Percentiles rank a stretch among this genome's conserved stretches.
Conservation (phyloP, 805 yeast species). For the Cyberlindnera veronae region DNA sequence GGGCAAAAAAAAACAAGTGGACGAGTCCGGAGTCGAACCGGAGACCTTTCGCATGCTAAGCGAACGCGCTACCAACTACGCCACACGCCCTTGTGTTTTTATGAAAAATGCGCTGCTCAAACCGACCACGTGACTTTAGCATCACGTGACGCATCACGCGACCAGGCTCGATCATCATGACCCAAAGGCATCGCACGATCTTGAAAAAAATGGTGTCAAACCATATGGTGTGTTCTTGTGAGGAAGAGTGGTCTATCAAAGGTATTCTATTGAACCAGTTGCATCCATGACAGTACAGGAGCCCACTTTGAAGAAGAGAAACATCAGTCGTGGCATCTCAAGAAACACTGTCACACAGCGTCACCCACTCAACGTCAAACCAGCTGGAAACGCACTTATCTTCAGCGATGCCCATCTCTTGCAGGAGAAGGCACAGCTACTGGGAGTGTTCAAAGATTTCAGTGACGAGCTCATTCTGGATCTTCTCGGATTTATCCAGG, state of each 20-base stretch:
- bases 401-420: constrained; percentile 20
- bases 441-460: constrained; percentile 50
- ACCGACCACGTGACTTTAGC: no score
- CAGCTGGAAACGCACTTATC: constrained; percentile 64
- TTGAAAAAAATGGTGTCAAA: constrained; percentile 4
- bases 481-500: constrained; percentile 46
- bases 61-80: constrained; percentile 82
- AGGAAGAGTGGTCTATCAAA: no score
- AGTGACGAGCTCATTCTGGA: constrained; percentile 64
- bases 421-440: constrained; percentile 18
- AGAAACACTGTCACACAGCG: constrained; percentile 31
- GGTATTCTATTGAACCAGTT: no score
- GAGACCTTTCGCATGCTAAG: constrained; percentile 79
- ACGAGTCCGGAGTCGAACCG: constrained; percentile 77
- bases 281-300: constrained; percentile 26
- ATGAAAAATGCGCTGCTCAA: no score
- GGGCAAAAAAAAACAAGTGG: constrained; percentile 35
- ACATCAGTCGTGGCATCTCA: constrained; percentile 23
- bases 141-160: no score
- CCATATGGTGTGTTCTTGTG: not conserved
- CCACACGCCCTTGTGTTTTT: constrained; percentile 56
- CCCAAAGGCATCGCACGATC: not conserved
- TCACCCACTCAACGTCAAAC: constrained; percentile 75
- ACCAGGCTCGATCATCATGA: no score
- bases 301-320: constrained; percentile 21